These are phyloP conservation scores for Eimeria nieschulzi DNA, from an alignment of 169 alveolate genomes.

Conservation along the genomic window DNA sequence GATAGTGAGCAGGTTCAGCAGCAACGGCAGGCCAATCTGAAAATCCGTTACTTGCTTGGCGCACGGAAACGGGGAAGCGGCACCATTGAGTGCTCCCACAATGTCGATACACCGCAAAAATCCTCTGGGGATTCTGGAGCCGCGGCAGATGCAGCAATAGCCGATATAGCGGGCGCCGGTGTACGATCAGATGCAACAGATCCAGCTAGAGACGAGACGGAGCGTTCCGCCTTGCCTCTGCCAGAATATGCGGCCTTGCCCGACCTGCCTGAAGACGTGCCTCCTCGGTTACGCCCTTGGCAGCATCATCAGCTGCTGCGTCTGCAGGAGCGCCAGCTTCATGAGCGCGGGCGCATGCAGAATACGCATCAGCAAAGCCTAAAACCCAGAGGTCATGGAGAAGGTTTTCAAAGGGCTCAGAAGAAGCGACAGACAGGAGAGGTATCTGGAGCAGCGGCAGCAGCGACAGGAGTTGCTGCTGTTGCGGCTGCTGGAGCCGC, in stretches of 20 bases:
- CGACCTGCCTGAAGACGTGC: conserved; percentile 3
- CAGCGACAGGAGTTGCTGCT: conserved; percentile 8
- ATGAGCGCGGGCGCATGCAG: not conserved
- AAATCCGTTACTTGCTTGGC: not conserved
- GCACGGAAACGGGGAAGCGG: not conserved
- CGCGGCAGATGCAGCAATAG: conserved; percentile 1
- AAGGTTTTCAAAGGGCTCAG: not conserved
- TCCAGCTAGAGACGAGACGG: not conserved
- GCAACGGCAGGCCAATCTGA: not conserved
- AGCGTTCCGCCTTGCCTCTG: conserved; percentile 1
- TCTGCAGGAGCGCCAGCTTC: conserved; percentile 14
- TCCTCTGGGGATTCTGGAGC: conserved; percentile 23
- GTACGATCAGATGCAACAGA: not conserved
- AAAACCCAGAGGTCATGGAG: not conserved
- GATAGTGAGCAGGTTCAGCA: not conserved
- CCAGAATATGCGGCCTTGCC: conserved; percentile 22
- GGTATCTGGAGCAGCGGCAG: conserved; percentile 1
- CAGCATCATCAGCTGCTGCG: conserved; percentile 44
- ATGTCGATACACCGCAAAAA: not conserved
- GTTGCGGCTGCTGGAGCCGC: conserved; percentile 68
- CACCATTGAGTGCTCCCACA: not conserved
- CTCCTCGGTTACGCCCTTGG: conserved; percentile 33
- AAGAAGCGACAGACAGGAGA: not conserved
- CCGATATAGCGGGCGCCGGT: not conserved
- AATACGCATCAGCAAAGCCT: not conserved